phyloP scores from a whole-genome alignment of 805 yeast species.

The Torulaspora microellipsoides region DNA sequence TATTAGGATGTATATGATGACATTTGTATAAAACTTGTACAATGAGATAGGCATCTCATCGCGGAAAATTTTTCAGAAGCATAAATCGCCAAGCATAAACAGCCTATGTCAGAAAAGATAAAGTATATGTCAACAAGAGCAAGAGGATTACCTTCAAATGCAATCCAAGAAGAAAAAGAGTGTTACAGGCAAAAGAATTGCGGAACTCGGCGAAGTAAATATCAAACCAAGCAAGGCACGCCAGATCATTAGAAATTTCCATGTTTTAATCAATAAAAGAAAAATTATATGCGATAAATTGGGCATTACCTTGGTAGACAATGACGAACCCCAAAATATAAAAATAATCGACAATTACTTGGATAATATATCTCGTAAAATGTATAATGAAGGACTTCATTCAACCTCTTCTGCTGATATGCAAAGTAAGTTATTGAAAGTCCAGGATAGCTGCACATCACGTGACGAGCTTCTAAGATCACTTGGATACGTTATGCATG shows the following conservation, averaged over 20 bases:
- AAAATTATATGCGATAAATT: constrained; percentile 38
- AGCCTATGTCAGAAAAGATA: no score
- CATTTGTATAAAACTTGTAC: no score
- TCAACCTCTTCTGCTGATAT: constrained; percentile 4
- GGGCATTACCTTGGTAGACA: constrained; percentile 11
- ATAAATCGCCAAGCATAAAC: background rate
- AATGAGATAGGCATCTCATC: constrained; percentile 16
- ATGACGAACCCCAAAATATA: constrained; percentile 5
- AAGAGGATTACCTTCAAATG: constrained; percentile 14
- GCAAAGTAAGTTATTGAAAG: constrained; percentile 14
- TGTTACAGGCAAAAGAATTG: constrained; percentile 32
- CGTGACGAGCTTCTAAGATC: constrained; percentile 15
- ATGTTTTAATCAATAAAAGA: constrained; percentile 59
- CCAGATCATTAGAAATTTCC: constrained; percentile 72
- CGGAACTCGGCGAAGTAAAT: constrained; percentile 30
- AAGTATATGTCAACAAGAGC: no score
- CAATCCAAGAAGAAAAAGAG: constrained; percentile 31
- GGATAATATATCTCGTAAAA: background rate
- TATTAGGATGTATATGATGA: no score
- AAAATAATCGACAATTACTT: constrained; percentile 1
- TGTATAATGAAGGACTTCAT: background rate
- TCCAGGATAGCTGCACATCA: constrained; percentile 14
- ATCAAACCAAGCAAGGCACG: constrained; percentile 71
- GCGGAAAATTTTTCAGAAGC: constrained; percentile 7
- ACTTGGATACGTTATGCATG: constrained; percentile 56